phyloP scores from a whole-genome alignment of 148 eudicot species.

The Bassia scoparia region DNA sequence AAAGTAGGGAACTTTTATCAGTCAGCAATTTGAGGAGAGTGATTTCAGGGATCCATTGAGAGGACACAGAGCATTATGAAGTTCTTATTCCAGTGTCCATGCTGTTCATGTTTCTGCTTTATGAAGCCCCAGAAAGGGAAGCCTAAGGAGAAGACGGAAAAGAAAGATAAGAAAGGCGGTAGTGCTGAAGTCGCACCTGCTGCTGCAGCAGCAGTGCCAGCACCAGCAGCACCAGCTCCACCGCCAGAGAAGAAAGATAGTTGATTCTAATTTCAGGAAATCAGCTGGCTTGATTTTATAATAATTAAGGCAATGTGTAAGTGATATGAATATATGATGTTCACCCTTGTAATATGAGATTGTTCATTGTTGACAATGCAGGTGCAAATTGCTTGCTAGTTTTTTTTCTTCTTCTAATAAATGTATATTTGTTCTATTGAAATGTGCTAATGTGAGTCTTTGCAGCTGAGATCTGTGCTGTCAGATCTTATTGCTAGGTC shows the following conservation, averaged over 20 bases:
- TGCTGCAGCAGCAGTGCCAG: conserved; percentile 3
- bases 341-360: neutral
- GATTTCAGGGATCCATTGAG: neutral
- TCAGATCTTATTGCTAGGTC: conserved; percentile 1
- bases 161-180: conserved; percentile 32
- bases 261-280: neutral
- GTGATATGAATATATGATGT: conserved; percentile 4
- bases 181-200: conserved; percentile 27
- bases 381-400: neutral
- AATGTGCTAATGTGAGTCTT: neutral
- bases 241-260: conserved; percentile 14
- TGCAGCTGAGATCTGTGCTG: neutral
- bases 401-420: neutral
- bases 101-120: conserved; percentile 56
- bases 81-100: conserved; percentile 55
- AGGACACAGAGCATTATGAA: conserved; percentile 27
- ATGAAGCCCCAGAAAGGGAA: conserved; percentile 46
- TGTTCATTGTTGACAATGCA: neutral
- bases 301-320: conserved; percentile 24
- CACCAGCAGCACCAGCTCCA: conserved; percentile 6
- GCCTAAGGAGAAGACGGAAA: conserved; percentile 38
- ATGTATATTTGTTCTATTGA: neutral
- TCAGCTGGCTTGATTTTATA: neutral
- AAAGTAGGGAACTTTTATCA: neutral
- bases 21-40: neutral